These are phyloP conservation scores for Sordariomycetes sp. DNA, from an alignment of 2,329 filamentous ascomycete species.

Conservation along the genomic window DNA sequence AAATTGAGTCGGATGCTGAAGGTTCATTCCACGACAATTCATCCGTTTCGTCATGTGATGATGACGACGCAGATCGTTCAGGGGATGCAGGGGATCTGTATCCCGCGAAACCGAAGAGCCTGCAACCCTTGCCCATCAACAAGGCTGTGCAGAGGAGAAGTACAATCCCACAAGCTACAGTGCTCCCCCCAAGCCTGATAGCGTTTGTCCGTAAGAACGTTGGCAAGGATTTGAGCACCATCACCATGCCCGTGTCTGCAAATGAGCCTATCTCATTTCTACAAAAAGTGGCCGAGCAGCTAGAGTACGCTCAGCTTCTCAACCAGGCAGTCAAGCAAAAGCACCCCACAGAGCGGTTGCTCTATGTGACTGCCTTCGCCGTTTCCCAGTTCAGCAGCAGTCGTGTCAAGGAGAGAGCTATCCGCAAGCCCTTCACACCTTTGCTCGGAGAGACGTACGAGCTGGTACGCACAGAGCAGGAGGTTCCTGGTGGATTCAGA, in stretches of 20 bases:
- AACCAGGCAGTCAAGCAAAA: conserved; percentile 61
- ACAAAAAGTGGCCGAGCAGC: conserved; percentile 79
- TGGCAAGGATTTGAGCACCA: conserved; percentile 91
- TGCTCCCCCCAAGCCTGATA: conserved; percentile 81
- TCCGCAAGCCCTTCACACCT: conserved; percentile 95
- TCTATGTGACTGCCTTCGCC: conserved; percentile 85
- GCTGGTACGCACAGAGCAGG: conserved; percentile 74
- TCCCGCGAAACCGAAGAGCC: conserved; percentile 64
- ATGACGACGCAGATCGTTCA: conserved; percentile 46
- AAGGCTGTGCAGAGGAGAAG: conserved; percentile 55
- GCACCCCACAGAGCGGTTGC: conserved; percentile 57
- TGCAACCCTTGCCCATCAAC: conserved; percentile 68
- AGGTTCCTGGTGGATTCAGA: conserved; percentile 65
- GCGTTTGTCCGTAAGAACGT: conserved; percentile 95
- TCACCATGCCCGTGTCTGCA: conserved; percentile 93
- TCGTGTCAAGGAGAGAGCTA: conserved; percentile 80
- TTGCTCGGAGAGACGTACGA: conserved; percentile 95
- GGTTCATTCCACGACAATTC: conserved; percentile 46
- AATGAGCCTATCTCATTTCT: conserved; percentile 88
- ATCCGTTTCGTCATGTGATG: conserved; percentile 50
- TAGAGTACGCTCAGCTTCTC: conserved; percentile 83
- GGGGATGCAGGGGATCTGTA: conserved; percentile 58
- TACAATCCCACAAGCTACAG: conserved; percentile 64
- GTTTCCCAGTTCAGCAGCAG: conserved; percentile 75
- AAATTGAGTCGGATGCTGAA: conserved; percentile 45